Base-by-base conservation (phyloP, 75 land plant genomes). In the Pinus tabuliformis region DNA sequence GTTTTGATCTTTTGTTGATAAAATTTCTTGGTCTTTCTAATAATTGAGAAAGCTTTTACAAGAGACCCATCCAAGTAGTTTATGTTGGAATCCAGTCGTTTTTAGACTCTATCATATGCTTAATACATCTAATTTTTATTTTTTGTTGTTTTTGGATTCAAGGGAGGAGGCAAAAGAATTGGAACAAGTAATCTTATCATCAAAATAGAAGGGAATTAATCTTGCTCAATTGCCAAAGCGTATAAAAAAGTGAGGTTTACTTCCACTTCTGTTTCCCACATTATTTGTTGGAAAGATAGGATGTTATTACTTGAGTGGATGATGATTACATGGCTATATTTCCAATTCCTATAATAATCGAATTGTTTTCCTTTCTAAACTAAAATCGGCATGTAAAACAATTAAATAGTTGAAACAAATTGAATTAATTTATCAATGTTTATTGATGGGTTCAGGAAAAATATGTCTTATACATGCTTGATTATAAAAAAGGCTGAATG, bases 141-240 rank as follows among this genome's bases (percentile, higher is more conserved):
- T 9, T 24, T 18, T 66, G 3, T 66, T 45, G 49, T 66, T 66
- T 16, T 8, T 66, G 71, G 45, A 20, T 66, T 7, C 52, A 66
- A 68, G 71, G 20, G 71, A 66, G 45, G 71, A 66, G 45, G 71
- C 71, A 39, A 66, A 66, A 45, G 49, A 66, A 66, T 36, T 66
- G 49, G 52, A 66, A 18, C 49, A 1, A 66, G 22, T 37, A 37
- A 20, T 20, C 39, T 9, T 37, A 6, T 18, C 49, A 4, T 39
- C 71, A 66, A 21, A 66, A 66, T 49, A 66, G n/a, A 66, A 39
- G 12, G 21, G 12, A 6, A 9, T 39, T 39, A 6, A n/a, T 14
- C 3, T 18, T 39, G 37, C 71, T 66, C 2, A 39, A 17, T 66
- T 66, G 52, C 71, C 71, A 66, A 37, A 21, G 42, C 71, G 71